Evolutionary conservation across 2,329 filamentous ascomycete species (phyloP).

Genomic region (Penicillium sp.): DNA sequence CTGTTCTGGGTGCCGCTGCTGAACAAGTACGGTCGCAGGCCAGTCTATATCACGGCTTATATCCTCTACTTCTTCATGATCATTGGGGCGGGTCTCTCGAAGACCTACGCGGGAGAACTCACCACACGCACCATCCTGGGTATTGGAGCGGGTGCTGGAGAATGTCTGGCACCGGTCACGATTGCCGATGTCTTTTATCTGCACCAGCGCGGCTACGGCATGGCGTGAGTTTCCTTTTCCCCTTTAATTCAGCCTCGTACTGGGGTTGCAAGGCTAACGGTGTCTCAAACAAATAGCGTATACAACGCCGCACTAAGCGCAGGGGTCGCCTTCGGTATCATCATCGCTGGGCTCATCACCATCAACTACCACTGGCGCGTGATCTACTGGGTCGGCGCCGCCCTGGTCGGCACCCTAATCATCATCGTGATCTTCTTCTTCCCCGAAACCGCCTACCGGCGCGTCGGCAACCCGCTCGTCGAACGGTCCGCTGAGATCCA

Average conservation of each 20-base stretch:
- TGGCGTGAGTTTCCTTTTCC: background rate
- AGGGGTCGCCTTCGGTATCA: slow-evolving; percentile 34
- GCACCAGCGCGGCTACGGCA: slow-evolving; percentile 12
- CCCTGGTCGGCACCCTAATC: slow-evolving; percentile 2
- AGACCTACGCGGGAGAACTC: slow-evolving; percentile 33
- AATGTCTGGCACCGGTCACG: slow-evolving; percentile 54
- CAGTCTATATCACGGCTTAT: slow-evolving; percentile 25
- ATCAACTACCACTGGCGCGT: slow-evolving; percentile 40
- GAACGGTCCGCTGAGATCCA: background rate
- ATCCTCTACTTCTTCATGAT: slow-evolving; percentile 39
- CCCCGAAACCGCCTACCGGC: slow-evolving; percentile 14
- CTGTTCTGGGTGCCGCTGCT: slow-evolving; percentile 45
- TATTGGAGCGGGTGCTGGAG: slow-evolving; percentile 58
- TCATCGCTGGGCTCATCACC: slow-evolving; percentile 40
- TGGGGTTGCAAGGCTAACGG: background rate
- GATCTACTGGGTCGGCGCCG: slow-evolving; percentile 26
- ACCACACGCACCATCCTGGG: slow-evolving; percentile 37
- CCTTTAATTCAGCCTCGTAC: background rate
- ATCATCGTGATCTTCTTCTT: slow-evolving; percentile 13
- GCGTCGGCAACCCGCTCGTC: background rate
- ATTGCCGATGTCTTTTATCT: slow-evolving; percentile 50
- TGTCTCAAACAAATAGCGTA: background rate
- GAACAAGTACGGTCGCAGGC: slow-evolving; percentile 43
- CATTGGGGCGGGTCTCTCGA: slow-evolving; percentile 43
- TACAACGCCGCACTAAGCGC: slow-evolving; percentile 31